phyloP scores from a whole-genome alignment of 1,284 basidiomycete species.

The Ceratobasidium sp. region DNA sequence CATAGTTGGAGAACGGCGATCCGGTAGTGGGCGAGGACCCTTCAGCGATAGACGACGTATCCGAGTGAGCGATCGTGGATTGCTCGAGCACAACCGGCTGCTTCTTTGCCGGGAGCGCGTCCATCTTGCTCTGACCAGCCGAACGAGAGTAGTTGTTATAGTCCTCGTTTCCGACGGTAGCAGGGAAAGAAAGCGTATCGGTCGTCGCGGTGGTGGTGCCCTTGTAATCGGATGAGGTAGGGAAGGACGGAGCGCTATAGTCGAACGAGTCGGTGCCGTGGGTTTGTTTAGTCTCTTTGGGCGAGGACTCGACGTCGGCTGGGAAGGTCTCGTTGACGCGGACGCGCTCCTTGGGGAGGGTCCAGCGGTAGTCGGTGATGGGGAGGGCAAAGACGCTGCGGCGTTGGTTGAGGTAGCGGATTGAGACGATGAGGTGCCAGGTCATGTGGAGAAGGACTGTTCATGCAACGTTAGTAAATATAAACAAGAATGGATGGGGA shows the following conservation, averaged over 20 bases:
- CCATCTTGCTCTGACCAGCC: not conserved
- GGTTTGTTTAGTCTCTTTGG: not conserved
- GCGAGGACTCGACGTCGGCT: constrained; percentile 24
- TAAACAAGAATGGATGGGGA: not conserved
- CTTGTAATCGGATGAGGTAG: constrained; percentile 19
- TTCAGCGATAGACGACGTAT: constrained; percentile 14
- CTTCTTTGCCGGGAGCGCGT: constrained; percentile 1
- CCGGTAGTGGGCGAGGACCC: not conserved
- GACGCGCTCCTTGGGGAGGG: constrained; percentile 13
- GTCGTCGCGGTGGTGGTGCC: not conserved
- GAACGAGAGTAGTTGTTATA: constrained; percentile 35
- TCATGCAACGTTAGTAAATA: too few relatives aligned
- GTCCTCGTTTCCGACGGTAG: constrained; percentile 18
- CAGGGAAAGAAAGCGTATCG: constrained; percentile 32
- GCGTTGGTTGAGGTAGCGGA: constrained; percentile 10
- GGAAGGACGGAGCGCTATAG: not conserved
- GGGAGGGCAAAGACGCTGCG: constrained; percentile 24
- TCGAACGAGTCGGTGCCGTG: constrained; percentile 13
- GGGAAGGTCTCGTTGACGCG: constrained; percentile 33
- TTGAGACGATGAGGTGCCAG: constrained; percentile 28
- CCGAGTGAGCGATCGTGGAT: constrained; percentile 7
- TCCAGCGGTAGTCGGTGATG: constrained; percentile 44
- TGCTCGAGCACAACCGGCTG: constrained; percentile 32
- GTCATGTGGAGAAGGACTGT: constrained; percentile 29
- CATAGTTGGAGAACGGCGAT: constrained; percentile 12